These are phyloP conservation scores for Puya raimondii DNA, from an alignment of 176 grass and related monocot genomes.

Conservation along the genomic window DNA sequence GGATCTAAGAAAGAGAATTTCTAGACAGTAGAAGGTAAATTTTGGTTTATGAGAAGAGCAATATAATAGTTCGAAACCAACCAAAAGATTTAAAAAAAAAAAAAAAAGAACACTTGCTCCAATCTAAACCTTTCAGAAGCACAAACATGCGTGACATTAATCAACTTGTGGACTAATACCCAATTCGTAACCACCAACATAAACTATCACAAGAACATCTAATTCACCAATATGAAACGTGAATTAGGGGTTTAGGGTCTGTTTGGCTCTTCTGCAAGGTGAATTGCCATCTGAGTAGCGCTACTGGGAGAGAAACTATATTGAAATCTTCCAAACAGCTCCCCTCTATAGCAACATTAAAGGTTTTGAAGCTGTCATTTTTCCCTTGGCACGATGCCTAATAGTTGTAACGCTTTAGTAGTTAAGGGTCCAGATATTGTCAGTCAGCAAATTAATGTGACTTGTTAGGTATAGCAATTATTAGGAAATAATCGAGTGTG, in stretches of 20 bases:
- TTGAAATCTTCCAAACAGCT: too few species aligned
- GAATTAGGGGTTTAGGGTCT: too few species aligned
- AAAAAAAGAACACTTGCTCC: neutral
- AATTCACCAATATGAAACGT: too few species aligned
- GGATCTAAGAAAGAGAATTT: neutral
- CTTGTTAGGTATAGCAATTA: slow-evolving; percentile 13
- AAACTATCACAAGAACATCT: too few species aligned
- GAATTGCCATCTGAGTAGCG: too few species aligned
- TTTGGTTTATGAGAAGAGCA: neutral
- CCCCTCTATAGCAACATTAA: too few species aligned
- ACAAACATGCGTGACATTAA: neutral
- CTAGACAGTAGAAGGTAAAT: neutral
- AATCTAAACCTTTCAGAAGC: neutral
- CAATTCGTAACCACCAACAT: neutral
- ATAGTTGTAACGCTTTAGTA: slow-evolving; percentile 11
- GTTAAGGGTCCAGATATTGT: slow-evolving; percentile 2
- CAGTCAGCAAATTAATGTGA: neutral
- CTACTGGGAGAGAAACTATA: too few species aligned
- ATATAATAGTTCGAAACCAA: neutral
- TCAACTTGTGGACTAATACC: neutral
- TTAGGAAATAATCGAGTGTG: slow-evolving; percentile 11
- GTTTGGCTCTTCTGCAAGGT: too few species aligned
- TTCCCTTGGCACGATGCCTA: neutral
- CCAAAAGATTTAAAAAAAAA: neutral
- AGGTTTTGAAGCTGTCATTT: neutral